phyloP scores from a whole-genome alignment of 805 yeast genomes.

The Ogataea ganodermae region DNA sequence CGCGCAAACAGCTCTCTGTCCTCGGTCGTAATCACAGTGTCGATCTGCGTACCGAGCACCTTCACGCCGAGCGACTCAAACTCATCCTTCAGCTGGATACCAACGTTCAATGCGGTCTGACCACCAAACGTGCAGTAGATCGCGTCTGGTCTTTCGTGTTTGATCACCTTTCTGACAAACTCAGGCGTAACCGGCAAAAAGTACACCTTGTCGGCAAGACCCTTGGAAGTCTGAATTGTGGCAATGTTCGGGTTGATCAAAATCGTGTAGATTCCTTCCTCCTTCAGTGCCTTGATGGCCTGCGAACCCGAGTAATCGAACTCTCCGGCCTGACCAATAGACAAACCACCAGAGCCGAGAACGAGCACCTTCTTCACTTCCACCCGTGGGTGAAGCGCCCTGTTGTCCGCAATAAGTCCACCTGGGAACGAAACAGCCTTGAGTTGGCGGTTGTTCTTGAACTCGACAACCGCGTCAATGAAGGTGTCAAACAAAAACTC shows the following conservation, averaged over 20 bases:
- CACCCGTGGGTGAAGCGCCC: constrained; percentile 73
- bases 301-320: constrained; percentile 98
- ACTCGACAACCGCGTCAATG: constrained; percentile 74
- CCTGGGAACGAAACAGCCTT: constrained; percentile 90
- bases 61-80: constrained; percentile 88
- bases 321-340: constrained; percentile 99
- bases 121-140: constrained; percentile 98
- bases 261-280: constrained; percentile 95
- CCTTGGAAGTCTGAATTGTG: constrained; percentile 96
- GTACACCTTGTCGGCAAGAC: constrained; percentile 96
- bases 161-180: constrained; percentile 91
- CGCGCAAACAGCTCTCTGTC: constrained; percentile 95
- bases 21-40: constrained; percentile 95
- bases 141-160: constrained; percentile 95
- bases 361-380: constrained; percentile 89
- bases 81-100: constrained; percentile 94
- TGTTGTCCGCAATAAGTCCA: constrained; percentile 73
- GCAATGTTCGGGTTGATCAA: constrained; percentile 98
- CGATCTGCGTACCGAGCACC: constrained; percentile 95
- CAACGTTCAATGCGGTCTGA: constrained; percentile 95
- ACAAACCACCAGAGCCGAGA: constrained; percentile 96
- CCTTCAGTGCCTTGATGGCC: constrained; percentile 97
- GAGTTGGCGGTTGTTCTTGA: constrained; percentile 53
- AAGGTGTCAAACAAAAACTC: constrained; percentile 95
- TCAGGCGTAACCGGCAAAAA: constrained; percentile 97